These are phyloP conservation scores for Vitis riparia DNA, from an alignment of 164 flowering plant species.

Conservation along the genomic window DNA sequence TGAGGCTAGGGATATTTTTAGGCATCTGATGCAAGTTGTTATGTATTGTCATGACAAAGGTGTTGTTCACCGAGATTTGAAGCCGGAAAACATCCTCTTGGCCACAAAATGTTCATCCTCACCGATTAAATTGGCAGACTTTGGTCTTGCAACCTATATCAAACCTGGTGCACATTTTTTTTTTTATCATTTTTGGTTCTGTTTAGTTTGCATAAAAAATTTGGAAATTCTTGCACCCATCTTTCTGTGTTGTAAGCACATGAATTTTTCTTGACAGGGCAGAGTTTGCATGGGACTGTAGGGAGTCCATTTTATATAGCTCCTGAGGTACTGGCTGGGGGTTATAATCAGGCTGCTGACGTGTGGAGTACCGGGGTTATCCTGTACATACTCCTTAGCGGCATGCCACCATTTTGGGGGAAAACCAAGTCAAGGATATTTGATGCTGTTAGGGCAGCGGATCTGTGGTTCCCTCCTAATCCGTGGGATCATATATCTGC, in stretches of 20 bases:
- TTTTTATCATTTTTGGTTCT: not conserved
- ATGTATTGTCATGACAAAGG: constrained; percentile 43
- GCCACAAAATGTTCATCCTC: constrained; percentile 35
- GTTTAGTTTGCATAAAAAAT: not conserved
- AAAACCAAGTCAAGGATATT: constrained; percentile 77
- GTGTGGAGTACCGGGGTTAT: constrained; percentile 55
- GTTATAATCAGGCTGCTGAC: constrained; percentile 42
- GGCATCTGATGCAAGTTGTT: constrained; percentile 39
- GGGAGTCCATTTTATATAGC: constrained; percentile 56
- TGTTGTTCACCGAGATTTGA: constrained; percentile 46
- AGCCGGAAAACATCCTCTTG: constrained; percentile 44
- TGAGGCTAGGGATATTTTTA: constrained; percentile 29
- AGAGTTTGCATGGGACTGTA: constrained; percentile 34
- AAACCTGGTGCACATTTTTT: constrained; percentile 24
- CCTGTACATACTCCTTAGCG: constrained; percentile 44
- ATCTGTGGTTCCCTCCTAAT: constrained; percentile 63
- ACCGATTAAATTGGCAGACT: constrained; percentile 41
- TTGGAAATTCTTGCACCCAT: not conserved
- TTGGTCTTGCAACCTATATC: constrained; percentile 43
- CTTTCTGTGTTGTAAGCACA: not conserved
- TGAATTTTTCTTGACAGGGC: constrained; percentile 21
- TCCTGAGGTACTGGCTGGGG: constrained; percentile 42
- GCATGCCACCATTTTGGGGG: constrained; percentile 54
- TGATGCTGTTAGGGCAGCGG: constrained; percentile 80
- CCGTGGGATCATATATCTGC: constrained; percentile 63